These are phyloP conservation scores for Fonsecaea erecta DNA, from an alignment of 2,329 filamentous ascomycete species.

Conservation along the genomic window DNA sequence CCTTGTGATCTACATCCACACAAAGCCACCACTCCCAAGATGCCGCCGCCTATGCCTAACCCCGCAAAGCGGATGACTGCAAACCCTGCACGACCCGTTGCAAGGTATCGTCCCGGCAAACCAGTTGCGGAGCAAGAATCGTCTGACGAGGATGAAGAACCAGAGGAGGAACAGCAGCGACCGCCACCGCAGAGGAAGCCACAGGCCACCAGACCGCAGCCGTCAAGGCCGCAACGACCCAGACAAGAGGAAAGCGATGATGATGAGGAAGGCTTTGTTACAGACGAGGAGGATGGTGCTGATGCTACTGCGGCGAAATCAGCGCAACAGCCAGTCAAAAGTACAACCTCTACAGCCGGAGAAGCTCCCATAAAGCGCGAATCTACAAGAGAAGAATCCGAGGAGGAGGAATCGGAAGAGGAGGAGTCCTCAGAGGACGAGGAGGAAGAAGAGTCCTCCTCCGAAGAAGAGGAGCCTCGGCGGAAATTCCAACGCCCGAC, in stretches of 20 bases:
- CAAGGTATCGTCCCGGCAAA: conserved; percentile 86
- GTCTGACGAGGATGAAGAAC: conserved; percentile 57
- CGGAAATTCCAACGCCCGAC: conserved; percentile 66
- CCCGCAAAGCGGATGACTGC: conserved; percentile 83
- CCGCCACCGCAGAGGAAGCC: conserved; percentile 48
- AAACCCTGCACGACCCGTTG: conserved; percentile 74
- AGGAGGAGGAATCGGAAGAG: conserved; percentile 27
- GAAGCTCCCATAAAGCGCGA: conserved; percentile 14
- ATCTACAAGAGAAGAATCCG: conserved; percentile 33
- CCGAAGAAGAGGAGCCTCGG: conserved; percentile 62
- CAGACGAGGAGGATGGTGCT: conserved; percentile 50
- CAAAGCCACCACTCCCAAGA: conserved; percentile 27
- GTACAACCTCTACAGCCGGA: conserved; percentile 14
- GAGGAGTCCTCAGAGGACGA: conserved; percentile 40
- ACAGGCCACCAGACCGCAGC: conserved; percentile 48
- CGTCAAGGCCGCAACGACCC: conserved; percentile 21
- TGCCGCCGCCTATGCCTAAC: conserved; percentile 52
- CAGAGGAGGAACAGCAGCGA: conserved; percentile 57
- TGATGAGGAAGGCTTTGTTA: conserved; percentile 65
- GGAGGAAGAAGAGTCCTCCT: conserved; percentile 62
- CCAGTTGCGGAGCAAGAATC: conserved; percentile 56
- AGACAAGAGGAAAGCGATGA: conserved; percentile 37
- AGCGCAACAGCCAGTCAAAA: conserved; percentile 26
- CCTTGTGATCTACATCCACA: background rate
- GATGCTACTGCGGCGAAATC: conserved; percentile 39